Percentiles rank a stretch among this genome's conserved stretches.
Evolutionary conservation across 163 green algal genomes (phyloP).

Genomic region (Prototheca wickerhamii): DNA sequence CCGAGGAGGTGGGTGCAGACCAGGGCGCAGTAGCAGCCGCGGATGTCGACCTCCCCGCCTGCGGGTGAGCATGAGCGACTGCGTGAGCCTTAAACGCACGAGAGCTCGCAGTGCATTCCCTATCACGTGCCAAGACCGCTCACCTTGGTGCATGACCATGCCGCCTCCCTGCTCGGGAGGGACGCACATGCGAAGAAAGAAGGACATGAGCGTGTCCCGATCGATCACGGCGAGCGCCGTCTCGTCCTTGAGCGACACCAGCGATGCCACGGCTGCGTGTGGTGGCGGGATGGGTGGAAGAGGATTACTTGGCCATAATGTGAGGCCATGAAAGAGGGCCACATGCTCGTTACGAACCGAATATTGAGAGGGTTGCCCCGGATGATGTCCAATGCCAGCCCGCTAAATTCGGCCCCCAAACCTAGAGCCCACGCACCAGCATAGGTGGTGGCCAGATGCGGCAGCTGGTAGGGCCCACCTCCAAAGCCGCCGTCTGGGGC

Average conservation of each 20-base stretch:
- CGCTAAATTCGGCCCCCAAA: no score
- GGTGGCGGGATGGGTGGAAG: neutral
- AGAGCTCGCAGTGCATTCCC: neutral
- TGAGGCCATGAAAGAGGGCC: no score
- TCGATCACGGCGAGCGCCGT: slow-evolving; percentile 58
- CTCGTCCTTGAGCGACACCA: slow-evolving; percentile 62
- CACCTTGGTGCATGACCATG: slow-evolving; percentile 76
- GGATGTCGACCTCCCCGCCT: slow-evolving; percentile 83
- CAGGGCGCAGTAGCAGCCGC: slow-evolving; percentile 85
- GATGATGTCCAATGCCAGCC: no score
- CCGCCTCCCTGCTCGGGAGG: slow-evolving; percentile 50
- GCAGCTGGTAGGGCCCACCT: slow-evolving; percentile 79
- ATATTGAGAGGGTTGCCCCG: no score
- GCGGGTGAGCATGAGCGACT: neutral
- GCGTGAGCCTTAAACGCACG: neutral
- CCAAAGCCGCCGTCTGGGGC: slow-evolving; percentile 74
- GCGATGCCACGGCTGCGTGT: slow-evolving; percentile 57
- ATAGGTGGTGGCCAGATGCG: slow-evolving; percentile 92
- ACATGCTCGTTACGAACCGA: no score
- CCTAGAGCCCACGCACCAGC: slow-evolving; percentile 29
- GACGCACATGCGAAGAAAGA: slow-evolving; percentile 69
- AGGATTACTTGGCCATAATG: no score
- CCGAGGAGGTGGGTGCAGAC: slow-evolving; percentile 64
- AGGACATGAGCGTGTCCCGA: slow-evolving; percentile 38
- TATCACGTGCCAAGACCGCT: neutral